Evolutionary conservation across 2,329 filamentous ascomycete genomes (phyloP), one percentile per base, ranked within the genome.

Genomic region (Thermomyces lanuginosus): DNA sequence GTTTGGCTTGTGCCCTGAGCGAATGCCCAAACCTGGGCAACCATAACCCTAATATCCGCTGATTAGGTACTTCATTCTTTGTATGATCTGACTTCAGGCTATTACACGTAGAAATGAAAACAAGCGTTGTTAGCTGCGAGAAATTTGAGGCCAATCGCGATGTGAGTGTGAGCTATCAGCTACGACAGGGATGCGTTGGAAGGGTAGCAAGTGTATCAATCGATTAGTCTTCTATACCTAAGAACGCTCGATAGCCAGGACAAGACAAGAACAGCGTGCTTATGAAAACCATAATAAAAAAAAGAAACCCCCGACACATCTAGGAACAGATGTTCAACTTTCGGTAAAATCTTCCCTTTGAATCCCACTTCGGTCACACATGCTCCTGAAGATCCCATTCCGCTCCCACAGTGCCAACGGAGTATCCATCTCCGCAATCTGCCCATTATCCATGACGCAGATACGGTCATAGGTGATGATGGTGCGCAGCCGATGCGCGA

Each of bases 401-500:
- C 45, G 49, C 32, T 74, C 66, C 64, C 77, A 95, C 33, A 98
- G 58, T 22, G 60, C 63, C 21, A 76, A 45, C 2, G 89, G 89
- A 8, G 68, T 66, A 44, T 79, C 89, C 36, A 95, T 61, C 64
- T 95, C 84, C 0, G 79, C 81, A 44, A 98, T 93, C 9, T 58
- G 56, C 0, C 89, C 89, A 22, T 74, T 66, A 43, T 95, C 86
- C 84, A 98, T 92, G 40, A 98, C 89, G 43, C 83, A 86, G 47
- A 98, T 92, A 24, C 86, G 72, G 52, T 98, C 86, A 52, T 95
- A 95, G 15, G 75, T 73, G 35, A 95, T 76, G 36, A 98, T 92
- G 1, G 89, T 95, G 45, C 81, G 76, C 42, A 95, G 61, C 4
- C 86, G 68, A 54, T 95, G 86, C 4, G 86, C 86, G 48, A 95